phyloP scores from a whole-genome alignment of 2,329 filamentous ascomycete species.

The Ceratocystis variospora region DNA sequence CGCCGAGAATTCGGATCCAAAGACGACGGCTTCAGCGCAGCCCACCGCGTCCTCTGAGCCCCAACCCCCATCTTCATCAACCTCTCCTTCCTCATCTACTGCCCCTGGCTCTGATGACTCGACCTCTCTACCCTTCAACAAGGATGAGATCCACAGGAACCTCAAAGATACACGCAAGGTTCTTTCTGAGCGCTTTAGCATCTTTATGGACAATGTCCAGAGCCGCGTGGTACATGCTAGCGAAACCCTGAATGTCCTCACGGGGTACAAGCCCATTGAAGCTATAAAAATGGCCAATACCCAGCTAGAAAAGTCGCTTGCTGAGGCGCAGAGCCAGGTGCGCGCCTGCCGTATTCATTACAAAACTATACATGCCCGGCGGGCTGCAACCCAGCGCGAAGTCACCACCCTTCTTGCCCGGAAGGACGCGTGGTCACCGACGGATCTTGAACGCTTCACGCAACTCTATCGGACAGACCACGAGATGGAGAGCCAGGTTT shows the following conservation, averaged over 20 bases:
- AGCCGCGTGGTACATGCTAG: conserved; percentile 72
- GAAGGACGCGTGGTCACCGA: conserved; percentile 80
- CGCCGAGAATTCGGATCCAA: conserved; percentile 19
- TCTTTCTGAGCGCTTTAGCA: conserved; percentile 37
- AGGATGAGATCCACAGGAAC: conserved; percentile 26
- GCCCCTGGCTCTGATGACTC: conserved; percentile 17
- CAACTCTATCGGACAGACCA: conserved; percentile 84
- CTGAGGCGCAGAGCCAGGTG: conserved; percentile 49
- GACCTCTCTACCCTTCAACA: conserved; percentile 26
- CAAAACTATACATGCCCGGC: conserved; percentile 67
- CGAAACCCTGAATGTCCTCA: conserved; percentile 83
- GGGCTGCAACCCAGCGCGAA: conserved; percentile 84
- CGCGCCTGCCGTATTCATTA: conserved; percentile 60
- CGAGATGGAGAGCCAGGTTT: conserved; percentile 75
- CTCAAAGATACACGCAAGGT: conserved; percentile 25
- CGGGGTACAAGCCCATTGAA: conserved; percentile 87
- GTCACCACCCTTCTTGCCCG: conserved; percentile 86
- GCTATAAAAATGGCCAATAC: conserved; percentile 67
- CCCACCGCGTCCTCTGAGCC: conserved; percentile 11
- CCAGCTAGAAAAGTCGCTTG: conserved; percentile 45
- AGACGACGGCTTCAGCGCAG: conserved; percentile 10
- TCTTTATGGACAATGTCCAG: conserved; percentile 80
- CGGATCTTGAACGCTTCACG: conserved; percentile 89
- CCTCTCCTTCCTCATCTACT: conserved; percentile 9
- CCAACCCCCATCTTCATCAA: not conserved